Percentiles rank a stretch among this genome's conserved stretches.
These are phyloP conservation scores for Fragaria nilgerrensis DNA, from an alignment of 306 rosid genomes.

Conservation along the genomic window DNA sequence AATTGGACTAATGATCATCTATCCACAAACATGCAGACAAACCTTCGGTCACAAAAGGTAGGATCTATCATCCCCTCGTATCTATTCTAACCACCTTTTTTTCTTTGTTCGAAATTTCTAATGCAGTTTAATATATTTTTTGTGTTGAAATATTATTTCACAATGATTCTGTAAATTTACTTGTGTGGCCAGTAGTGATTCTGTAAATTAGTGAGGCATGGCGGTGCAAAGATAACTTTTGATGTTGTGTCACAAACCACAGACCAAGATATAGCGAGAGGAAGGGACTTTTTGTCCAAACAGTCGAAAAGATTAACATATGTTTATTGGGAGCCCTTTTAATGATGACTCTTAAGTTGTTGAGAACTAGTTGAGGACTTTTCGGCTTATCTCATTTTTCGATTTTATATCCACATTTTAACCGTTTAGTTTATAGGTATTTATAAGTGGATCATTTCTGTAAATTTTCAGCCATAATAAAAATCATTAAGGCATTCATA, in stretches of 20 bases:
- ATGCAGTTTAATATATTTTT: not conserved
- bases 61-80: not conserved
- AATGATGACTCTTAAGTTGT: no score
- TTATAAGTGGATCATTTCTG: no score
- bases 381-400: no score
- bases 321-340: no score
- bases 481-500: no score
- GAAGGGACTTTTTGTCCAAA: constrained; percentile 1
- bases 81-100: not conserved
- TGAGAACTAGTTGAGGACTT: no score
- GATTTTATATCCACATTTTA: no score
- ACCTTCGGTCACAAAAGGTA: not conserved
- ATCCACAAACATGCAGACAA: constrained; percentile 17
- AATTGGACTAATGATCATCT: constrained; percentile 19
- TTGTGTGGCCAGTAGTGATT: not conserved
- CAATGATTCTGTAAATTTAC: not conserved
- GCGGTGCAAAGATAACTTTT: constrained; percentile 20
- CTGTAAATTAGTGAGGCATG: constrained; percentile 8
- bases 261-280: constrained; percentile 13
- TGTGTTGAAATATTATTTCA: not conserved
- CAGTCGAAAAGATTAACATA: constrained; percentile 13
- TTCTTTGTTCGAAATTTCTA: not conserved
- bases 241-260: constrained; percentile 12
- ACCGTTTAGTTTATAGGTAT: no score
- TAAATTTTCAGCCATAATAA: no score